phyloP scores from a whole-genome alignment of 1,139 yeast genomes.

The Pneumocystis carinii region DNA sequence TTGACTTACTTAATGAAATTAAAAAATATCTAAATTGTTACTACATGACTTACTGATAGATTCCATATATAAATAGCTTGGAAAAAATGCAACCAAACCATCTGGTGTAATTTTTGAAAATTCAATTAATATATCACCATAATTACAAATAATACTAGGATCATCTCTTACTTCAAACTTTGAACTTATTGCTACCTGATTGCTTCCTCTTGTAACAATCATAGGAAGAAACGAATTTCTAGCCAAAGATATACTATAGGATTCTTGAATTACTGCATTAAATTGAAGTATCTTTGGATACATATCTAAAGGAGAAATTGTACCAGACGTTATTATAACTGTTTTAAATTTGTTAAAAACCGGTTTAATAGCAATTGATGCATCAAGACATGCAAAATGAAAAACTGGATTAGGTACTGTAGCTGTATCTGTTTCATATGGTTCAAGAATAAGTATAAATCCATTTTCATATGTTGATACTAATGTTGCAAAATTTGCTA shows the following conservation, averaged over 20 bases:
- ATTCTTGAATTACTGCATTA: constrained; percentile 85
- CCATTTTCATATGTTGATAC: constrained; percentile 93
- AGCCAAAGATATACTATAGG: constrained; percentile 90
- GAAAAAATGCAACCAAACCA: constrained; percentile 94
- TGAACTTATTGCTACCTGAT: constrained; percentile 91
- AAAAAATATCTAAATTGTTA: neutral
- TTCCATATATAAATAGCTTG: constrained; percentile 93
- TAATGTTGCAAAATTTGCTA: constrained; percentile 91
- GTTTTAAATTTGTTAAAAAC: constrained; percentile 89
- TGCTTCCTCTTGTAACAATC: constrained; percentile 94
- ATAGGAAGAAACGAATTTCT: constrained; percentile 85
- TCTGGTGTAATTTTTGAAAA: constrained; percentile 93
- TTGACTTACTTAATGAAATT: neutral
- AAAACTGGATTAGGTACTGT: constrained; percentile 97
- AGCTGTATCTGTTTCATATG: constrained; percentile 91
- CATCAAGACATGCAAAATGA: constrained; percentile 88
- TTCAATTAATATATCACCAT: constrained; percentile 82
- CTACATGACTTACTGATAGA: constrained; percentile 53
- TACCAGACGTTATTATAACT: constrained; percentile 90
- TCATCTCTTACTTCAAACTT: constrained; percentile 93
- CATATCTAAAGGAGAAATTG: constrained; percentile 96
- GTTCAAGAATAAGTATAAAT: constrained; percentile 79
- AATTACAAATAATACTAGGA: constrained; percentile 92
- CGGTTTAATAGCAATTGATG: constrained; percentile 94
- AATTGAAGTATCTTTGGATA: constrained; percentile 94